These are phyloP conservation scores for Coemansia aciculifera DNA, from an alignment of 192 early-diverging fungal genomes.

Conservation along the genomic window DNA sequence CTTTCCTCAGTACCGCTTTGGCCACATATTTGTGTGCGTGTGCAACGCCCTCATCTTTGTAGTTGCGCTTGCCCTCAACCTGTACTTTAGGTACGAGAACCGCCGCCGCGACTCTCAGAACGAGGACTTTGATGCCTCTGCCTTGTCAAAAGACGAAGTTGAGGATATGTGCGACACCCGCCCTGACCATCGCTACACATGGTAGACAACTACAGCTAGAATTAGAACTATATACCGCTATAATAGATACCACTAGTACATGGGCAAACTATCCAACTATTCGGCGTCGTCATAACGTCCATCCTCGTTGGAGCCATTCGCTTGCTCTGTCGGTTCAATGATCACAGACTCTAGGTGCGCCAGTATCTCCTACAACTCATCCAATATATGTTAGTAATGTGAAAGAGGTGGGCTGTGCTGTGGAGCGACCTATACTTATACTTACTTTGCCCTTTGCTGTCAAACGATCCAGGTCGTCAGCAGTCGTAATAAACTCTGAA, in stretches of 20 bases:
- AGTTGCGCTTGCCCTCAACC: slow-evolving; percentile 23
- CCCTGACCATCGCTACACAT: slow-evolving; percentile 46
- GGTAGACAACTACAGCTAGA: slow-evolving; percentile 5
- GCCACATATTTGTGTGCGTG: slow-evolving; percentile 47
- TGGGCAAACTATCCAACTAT: background rate
- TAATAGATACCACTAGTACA: background rate
- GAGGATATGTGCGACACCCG: slow-evolving; percentile 41
- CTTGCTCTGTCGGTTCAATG: background rate
- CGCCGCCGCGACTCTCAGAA: slow-evolving; percentile 23
- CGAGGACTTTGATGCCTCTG: slow-evolving; percentile 17
- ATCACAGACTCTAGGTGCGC: slow-evolving; percentile 38
- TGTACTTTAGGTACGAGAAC: slow-evolving; percentile 47
- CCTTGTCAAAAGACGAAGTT: slow-evolving; percentile 21
- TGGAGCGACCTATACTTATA: background rate
- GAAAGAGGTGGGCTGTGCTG: background rate
- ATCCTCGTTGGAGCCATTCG: background rate
- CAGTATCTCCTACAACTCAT: slow-evolving; percentile 16
- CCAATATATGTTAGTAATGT: background rate
- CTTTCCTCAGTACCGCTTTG: slow-evolving; percentile 55
- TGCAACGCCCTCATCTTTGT: slow-evolving; percentile 45
- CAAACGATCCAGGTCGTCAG: slow-evolving; percentile 29
- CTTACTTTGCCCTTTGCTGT: slow-evolving; percentile 28
- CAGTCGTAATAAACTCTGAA: slow-evolving; percentile 28
- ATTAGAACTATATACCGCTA: background rate
- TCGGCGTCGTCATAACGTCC: slow-evolving; percentile 22